Base-by-base conservation (phyloP, 2,329 filamentous ascomycete species). In the Diaporthe eres region DNA sequence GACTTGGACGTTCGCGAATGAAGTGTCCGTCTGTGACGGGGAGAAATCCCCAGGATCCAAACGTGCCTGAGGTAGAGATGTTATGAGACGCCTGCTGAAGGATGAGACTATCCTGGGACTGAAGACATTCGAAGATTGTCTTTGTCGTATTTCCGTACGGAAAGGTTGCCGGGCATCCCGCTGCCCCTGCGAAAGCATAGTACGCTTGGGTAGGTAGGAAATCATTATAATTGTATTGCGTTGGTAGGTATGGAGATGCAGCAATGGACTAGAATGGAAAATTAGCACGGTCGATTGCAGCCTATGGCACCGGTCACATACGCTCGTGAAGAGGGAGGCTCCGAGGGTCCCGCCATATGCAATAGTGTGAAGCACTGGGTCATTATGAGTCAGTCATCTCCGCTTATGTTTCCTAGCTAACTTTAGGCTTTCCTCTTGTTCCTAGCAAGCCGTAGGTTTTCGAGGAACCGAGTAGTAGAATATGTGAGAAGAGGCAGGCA, bases 1-100 rank as follows among this genome's bases (percentile, higher is more conserved):
- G 85, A 78, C 31, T 83, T 1, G 85, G 82, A n/a, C 78, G 76
- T 28, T 81, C 79, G 19, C 77, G 77, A 28, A 85, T 77, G 42
- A 82, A 82, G 1, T 65, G 76, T 9, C 81, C 83, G 77, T 85
- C 84, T 25, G 82, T 83, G 0, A 83, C 83, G 0, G 84, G 84
- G 22, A 82, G 79, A 74, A 85, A 85, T 4, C 80, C 81, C 81
- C 81, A 82, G 6, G 77, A 78, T 10, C 78, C 79, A 15, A 76
- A 79, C 17, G 65, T 77, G 12, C 55, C 55, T 8, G 55, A 58
- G 31, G 31, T 6, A 37, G 55, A 58, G 55, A 58, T 58, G 7
- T n/a, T 55, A 70, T 28, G 4, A 9, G 65, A 34, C 34, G 42
- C 47, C 31, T 76, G 61, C 65, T 81, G 81, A 8, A 82, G 80